A percentile compares a stretch with the other conserved stretches of the same genome.
Conservation (phyloP, 2,329 filamentous ascomycete genomes). For the Cercospora brassicicola region DNA sequence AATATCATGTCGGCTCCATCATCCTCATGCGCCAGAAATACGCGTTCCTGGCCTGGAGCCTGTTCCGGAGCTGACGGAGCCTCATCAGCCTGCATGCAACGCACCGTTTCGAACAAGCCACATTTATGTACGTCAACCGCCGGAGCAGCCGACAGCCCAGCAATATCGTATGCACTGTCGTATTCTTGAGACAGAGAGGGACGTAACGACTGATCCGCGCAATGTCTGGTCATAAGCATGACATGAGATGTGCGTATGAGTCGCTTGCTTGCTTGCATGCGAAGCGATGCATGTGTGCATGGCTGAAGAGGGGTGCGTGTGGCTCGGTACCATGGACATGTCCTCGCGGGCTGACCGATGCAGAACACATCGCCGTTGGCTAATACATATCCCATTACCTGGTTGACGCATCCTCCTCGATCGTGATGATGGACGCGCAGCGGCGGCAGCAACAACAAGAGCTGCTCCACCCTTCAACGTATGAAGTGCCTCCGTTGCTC, state of each 20-base stretch:
- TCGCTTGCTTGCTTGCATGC: neutral
- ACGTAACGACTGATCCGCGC: neutral
- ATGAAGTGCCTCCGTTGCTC: constrained; percentile 11
- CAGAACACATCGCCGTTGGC: neutral
- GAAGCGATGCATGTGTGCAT: neutral
- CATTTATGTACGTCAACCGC: neutral
- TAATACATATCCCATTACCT: neutral
- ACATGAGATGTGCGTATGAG: neutral
- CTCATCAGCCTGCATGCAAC: neutral
- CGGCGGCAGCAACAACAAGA: neutral
- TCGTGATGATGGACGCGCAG: neutral
- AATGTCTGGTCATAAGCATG: neutral
- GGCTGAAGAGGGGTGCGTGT: neutral
- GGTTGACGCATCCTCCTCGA: neutral
- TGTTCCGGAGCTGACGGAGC: neutral
- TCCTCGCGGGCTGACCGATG: neutral
- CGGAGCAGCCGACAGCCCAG: neutral
- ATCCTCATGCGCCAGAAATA: neutral
- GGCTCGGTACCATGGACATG: neutral
- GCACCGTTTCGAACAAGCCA: neutral
- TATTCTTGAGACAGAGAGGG: neutral
- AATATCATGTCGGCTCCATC: neutral
- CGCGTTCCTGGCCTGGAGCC: neutral
- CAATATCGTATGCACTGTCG: neutral
- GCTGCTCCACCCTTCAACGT: neutral